Percentiles rank a stretch among this genome's conserved stretches.
These are phyloP conservation scores for Mallotus nudiflorus DNA, from an alignment of 345 rosid species.

Conservation along the genomic window DNA sequence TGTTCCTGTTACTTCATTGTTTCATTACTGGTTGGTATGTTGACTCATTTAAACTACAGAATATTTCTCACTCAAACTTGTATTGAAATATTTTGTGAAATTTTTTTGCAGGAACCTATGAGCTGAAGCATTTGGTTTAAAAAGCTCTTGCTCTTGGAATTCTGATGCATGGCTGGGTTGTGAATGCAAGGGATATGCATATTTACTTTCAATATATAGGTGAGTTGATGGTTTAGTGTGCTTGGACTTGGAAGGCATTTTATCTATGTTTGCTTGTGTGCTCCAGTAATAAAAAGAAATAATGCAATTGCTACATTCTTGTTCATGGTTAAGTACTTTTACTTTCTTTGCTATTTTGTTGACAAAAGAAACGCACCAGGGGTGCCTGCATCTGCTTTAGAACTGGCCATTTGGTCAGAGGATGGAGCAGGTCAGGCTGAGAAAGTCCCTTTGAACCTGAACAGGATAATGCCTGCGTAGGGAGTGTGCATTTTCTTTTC, in stretches of 20 bases:
- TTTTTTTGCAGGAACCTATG: constrained; percentile 30
- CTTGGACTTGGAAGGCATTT: constrained; percentile 33
- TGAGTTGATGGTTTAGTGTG: constrained; percentile 56
- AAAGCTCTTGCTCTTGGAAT: background rate
- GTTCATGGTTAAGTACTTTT: background rate
- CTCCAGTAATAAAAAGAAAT: constrained; percentile 36
- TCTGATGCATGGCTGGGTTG: constrained; percentile 13
- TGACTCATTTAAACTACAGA: background rate
- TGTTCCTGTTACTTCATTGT: background rate
- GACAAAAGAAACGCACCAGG: constrained; percentile 91
- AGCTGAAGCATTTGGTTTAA: background rate
- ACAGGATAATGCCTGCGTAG: constrained; percentile 99
- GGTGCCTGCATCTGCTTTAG: constrained; percentile 72
- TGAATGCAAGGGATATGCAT: constrained; percentile 18
- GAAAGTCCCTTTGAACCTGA: constrained; percentile 99
- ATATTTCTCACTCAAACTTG: background rate
- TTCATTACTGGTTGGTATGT: background rate
- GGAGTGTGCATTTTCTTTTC: constrained; percentile 84
- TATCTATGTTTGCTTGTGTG: constrained; percentile 31
- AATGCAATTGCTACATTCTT: constrained; percentile 11
- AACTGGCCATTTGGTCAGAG: constrained; percentile 28
- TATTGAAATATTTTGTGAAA: background rate
- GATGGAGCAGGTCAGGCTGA: constrained; percentile 76
- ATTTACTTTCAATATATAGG: constrained; percentile 41
- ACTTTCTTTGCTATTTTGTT: constrained; percentile 29